Evolutionary conservation across 2,329 filamentous ascomycete genomes (phyloP).

Genomic region (Phaeosphaeriaceae sp.): DNA sequence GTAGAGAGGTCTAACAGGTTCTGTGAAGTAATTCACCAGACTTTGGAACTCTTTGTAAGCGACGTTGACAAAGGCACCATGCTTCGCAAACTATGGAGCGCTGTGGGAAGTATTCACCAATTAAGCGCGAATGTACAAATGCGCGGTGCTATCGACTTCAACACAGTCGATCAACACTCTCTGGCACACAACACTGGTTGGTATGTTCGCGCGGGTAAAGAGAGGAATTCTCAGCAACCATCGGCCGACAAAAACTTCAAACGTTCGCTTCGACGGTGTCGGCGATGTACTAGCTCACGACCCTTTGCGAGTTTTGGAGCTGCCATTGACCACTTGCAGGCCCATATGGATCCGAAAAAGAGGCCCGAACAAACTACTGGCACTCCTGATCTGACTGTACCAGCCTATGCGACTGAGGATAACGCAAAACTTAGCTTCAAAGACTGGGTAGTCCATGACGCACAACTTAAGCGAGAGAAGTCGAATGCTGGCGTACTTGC

Average conservation of each 20-base stretch:
- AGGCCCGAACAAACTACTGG: too few species aligned
- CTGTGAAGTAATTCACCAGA: conserved; percentile 18
- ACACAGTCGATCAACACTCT: conserved; percentile 12
- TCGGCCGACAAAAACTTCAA: conserved; percentile 15
- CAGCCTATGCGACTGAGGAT: too few species aligned
- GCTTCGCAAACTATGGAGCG: conserved; percentile 36
- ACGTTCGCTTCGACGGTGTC: conserved; percentile 23
- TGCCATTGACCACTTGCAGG: conserved; percentile 31
- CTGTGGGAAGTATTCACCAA: conserved; percentile 24
- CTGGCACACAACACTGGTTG: conserved; percentile 13
- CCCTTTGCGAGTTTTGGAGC: conserved; percentile 17
- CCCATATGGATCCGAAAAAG: conserved; percentile 14
- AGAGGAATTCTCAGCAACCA: conserved; percentile 11
- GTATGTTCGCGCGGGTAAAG: conserved; percentile 22
- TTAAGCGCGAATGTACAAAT: conserved; percentile 4
- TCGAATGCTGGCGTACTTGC: conserved; percentile 18
- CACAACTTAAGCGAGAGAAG: conserved; percentile 28
- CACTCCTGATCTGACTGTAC: too few species aligned
- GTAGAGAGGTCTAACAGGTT: conserved; percentile 14
- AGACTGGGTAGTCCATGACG: conserved; percentile 29
- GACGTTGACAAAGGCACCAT: conserved; percentile 25
- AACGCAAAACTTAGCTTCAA: conserved; percentile 10
- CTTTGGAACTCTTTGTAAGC: conserved; percentile 29
- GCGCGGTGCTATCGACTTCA: conserved; percentile 4
- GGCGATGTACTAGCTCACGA: conserved; percentile 14